A percentile compares a stretch with the other conserved stretches of the same genome.
These are phyloP conservation scores for Xerophyta viscosa DNA, from an alignment of 106 monocot genomes.

Conservation along the genomic window DNA sequence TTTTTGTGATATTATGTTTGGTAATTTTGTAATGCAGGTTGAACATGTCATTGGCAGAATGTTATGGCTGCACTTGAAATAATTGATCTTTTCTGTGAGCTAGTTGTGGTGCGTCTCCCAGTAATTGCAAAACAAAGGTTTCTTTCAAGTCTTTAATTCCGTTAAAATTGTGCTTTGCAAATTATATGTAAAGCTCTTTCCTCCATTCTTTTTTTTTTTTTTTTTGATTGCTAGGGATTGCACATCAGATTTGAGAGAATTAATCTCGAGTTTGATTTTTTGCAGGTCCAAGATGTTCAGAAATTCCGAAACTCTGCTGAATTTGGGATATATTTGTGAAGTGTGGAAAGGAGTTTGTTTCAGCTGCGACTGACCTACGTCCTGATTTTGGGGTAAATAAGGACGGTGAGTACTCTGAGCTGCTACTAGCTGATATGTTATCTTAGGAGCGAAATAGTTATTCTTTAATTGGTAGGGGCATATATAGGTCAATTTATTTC, in stretches of 20 bases:
- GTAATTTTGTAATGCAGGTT: constrained; percentile 52
- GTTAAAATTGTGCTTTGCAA: no score
- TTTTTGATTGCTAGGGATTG: constrained; percentile 66
- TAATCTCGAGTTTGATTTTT: constrained; percentile 81
- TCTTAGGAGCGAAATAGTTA: no score
- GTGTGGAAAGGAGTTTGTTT: constrained; percentile 86
- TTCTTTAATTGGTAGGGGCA: no score
- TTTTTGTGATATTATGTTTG: no score
- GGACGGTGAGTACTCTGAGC: constrained; percentile 17
- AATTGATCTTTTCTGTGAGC: constrained; percentile 88
- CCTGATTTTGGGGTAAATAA: constrained; percentile 67
- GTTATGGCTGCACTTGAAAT: constrained; percentile 84
- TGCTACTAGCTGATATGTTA: no score
- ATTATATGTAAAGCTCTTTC: no score
- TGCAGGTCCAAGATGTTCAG: constrained; percentile 94
- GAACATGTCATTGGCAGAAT: constrained; percentile 93
- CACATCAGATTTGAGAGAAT: constrained; percentile 86
- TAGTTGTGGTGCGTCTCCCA: constrained; percentile 68
- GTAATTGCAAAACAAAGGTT: constrained; percentile 89
- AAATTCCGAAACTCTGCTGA: constrained; percentile 74
- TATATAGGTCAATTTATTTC: no score
- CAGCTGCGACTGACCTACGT: constrained; percentile 74
- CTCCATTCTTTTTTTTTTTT: neutral
- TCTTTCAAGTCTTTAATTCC: neutral
- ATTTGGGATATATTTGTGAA: constrained; percentile 78